Evolutionary conservation across 2,329 filamentous ascomycete species (phyloP).

Genomic region (Neoarthrinium moseri): DNA sequence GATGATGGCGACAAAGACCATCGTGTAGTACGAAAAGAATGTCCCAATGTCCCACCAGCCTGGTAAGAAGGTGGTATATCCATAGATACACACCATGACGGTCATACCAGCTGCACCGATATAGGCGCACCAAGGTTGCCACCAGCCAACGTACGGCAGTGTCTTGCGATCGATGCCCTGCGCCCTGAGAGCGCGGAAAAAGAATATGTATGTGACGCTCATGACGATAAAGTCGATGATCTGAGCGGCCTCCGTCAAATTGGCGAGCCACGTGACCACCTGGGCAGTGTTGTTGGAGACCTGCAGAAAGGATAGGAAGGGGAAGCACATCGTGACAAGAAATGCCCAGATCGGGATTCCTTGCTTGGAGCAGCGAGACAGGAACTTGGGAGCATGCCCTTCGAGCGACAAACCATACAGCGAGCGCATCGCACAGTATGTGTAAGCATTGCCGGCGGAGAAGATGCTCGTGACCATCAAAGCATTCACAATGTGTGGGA

Average conservation of each 20-base stretch:
- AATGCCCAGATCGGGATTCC: conserved; percentile 67
- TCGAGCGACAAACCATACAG: conserved; percentile 59
- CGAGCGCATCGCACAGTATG: conserved; percentile 60
- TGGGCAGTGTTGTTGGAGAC: conserved; percentile 24
- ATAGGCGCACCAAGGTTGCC: conserved; percentile 66
- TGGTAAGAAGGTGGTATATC: conserved; percentile 50
- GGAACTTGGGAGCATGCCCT: conserved; percentile 50
- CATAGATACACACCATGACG: conserved; percentile 49
- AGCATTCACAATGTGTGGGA: conserved; percentile 62
- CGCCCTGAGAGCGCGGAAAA: conserved; percentile 65
- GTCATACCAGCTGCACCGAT: conserved; percentile 41
- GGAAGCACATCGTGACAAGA: conserved; percentile 51
- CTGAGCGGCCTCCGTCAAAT: conserved; percentile 37
- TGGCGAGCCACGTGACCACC: conserved; percentile 30
- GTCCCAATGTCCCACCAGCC: conserved; percentile 31
- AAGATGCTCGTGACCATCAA: conserved; percentile 60
- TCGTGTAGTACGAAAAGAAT: conserved; percentile 49
- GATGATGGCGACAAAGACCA: conserved; percentile 45
- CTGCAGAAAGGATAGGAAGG: conserved; percentile 56
- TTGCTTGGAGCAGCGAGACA: conserved; percentile 51
- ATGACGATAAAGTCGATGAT: conserved; percentile 66
- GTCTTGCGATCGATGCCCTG: conserved; percentile 67
- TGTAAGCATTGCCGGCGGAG: conserved; percentile 60
- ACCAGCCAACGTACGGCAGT: conserved; percentile 66
- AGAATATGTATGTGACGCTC: conserved; percentile 69